Base-by-base conservation (phyloP, 2,329 filamentous ascomycete genomes). In the Colletotrichum sp. region DNA sequence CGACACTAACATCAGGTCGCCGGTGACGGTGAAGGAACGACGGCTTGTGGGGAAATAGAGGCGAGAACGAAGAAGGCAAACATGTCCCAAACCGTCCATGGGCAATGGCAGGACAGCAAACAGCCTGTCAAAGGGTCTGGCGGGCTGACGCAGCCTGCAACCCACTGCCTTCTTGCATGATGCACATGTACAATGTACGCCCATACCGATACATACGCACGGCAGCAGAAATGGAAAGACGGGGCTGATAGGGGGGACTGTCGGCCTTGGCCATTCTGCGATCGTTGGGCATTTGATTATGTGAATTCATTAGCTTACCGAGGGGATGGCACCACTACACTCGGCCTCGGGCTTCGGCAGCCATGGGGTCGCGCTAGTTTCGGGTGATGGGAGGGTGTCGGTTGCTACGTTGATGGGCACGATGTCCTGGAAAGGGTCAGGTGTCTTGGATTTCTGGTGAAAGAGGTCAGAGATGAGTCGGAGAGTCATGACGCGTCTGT, bases 271-370 rank as follows among this genome's bases (percentile, higher is more conserved):
- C n/a, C 27, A 12, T 32, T 34, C 19, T 34, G 25, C 27, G 12
- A 48, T 30, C 13, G 68, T 27, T 30, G 28, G 28, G 12, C 34
- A 16, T 22, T 61, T 22, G 15, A 70, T 70, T 36, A 70, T 70
- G 57, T 36, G 36, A 70, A 70, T 63, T 39, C 57, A 52, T 63
- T 70, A 59, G 67, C 57, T 48, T 70, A 63, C 68, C 57, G 68
- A 55, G 30, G 39, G 68, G n/a, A 63, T 70, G 68, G 68, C 36
- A 70, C 68, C 67, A 44, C 30, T 36, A 19, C 48, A 15, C 28
- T 57, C 34, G 32, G 34, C 27, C 57, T 70, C 68, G 57, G 68
- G 22, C 16, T 69, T 61, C 22, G 55, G 67, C 57, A 52, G 27
- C 9, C 59, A 52, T 52, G 25, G 39, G 57, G 19, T 48, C 16